Base-by-base conservation (phyloP, 306 rosid species). In the Datisca glomerata region DNA sequence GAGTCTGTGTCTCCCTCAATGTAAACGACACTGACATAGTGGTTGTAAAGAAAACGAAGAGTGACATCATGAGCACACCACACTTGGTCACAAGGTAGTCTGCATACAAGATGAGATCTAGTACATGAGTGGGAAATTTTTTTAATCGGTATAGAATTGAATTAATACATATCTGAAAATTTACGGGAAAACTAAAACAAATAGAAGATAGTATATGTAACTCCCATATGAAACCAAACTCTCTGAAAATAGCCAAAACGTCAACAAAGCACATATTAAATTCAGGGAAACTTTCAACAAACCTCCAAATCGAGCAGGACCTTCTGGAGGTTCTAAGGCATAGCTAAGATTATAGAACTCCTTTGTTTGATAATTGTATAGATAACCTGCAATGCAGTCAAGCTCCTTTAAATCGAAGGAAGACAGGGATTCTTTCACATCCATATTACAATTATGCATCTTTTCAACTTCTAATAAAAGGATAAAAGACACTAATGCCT, bases 1-100 rank as follows among this genome's bases (percentile, higher is more conserved):
- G 92, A 39, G 93, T 84, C 70, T 91, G 98, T 45, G 98, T 91
- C 76, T 91, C 98, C 61, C 98, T 80, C 67, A 91, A 73, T 32
- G 98, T 91, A 57, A 91, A 91, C 31, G 98, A 91, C 41, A 91
- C 98, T 0, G 98, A 91, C 98, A 91, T 91, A 40, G 96, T 91
- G 24, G 96, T 91, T 18, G 98, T 91, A 59, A 91, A 89, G 72
- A 91, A 91, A 56, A 91, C 98, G 61, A 91, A 91, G 34, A 91
- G 61, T 18, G 98, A 84, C 98, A 91, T 91, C 93, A 91, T 84
- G 55, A 91, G 98, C 71, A 91, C 94, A 5, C 98, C 98, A 60
- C 96, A 91, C 75, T 91, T 91, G 13, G 74, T 84, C 64, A 80
- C 98, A 28, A 91, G 89, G 70, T 91, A 91, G 63, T 91, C 98